A percentile compares a stretch with the other conserved stretches of the same genome.
Conservation (phyloP, 2,329 filamentous ascomycete genomes). For the Pestalotiopsis sp. region DNA sequence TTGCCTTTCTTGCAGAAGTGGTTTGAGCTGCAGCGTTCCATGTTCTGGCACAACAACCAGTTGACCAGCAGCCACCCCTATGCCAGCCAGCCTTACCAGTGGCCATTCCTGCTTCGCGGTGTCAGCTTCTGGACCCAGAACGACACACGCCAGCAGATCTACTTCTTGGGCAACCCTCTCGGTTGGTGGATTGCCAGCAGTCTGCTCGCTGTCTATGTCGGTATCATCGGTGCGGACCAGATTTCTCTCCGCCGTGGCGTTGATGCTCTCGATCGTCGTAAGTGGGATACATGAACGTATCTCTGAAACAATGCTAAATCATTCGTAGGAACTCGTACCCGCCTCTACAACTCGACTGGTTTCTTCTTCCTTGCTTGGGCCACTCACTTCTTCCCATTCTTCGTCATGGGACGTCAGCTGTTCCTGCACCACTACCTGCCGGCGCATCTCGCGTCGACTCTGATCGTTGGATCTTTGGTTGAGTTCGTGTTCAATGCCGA, state of each 20-base stretch:
- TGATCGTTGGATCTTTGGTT: conserved; percentile 87
- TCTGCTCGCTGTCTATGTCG: conserved; percentile 88
- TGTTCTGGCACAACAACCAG: conserved; percentile 99
- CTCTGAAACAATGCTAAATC: conserved; percentile 30
- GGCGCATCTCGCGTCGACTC: conserved; percentile 84
- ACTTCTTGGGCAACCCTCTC: conserved; percentile 95
- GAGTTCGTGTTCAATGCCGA: conserved; percentile 97
- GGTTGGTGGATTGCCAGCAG: conserved; percentile 97
- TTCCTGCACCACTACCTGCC: conserved; percentile 98
- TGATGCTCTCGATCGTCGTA: conserved; percentile 90
- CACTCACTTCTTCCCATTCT: conserved; percentile 97
- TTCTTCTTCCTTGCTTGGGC: conserved; percentile 99
- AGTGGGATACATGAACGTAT: conserved; percentile 44
- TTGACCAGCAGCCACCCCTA: conserved; percentile 97
- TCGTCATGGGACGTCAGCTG: conserved; percentile 94
- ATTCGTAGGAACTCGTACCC: conserved; percentile 76
- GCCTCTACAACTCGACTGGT: conserved; percentile 96
- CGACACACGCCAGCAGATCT: conserved; percentile 93
- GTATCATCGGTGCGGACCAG: conserved; percentile 90
- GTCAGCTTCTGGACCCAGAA: conserved; percentile 99
- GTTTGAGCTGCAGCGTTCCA: conserved; percentile 92
- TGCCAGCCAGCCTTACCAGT: conserved; percentile 90
- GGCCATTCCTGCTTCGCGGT: conserved; percentile 95
- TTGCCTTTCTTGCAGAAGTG: conserved; percentile 92
- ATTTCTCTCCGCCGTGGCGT: conserved; percentile 89